Conservation (phyloP, 2,329 filamentous ascomycete genomes). For the Zopfia rhizophila region DNA sequence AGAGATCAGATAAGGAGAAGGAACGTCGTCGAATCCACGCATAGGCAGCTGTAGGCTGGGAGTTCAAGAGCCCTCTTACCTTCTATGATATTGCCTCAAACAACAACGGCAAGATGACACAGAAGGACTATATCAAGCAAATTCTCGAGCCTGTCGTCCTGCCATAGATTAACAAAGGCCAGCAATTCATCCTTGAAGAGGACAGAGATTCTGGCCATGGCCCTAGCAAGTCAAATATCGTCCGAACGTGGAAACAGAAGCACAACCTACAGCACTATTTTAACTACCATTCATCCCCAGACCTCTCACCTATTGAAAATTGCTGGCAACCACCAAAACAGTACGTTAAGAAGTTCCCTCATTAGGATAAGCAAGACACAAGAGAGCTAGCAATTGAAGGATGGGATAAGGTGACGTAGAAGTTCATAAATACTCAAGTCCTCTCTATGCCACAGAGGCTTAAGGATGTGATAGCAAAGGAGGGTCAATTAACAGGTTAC, state of each 20-base stretch:
- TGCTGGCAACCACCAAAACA: constrained; percentile 18
- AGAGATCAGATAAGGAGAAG: neutral
- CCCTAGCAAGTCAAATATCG: constrained; percentile 14
- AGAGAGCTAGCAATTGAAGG: constrained; percentile 11
- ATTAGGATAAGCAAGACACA: constrained; percentile 16
- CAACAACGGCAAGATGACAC: no score
- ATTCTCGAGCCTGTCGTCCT: no score
- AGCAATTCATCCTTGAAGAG: constrained; percentile 18
- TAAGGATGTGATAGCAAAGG: constrained; percentile 7
- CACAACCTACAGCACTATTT: constrained; percentile 19
- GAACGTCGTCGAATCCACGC: constrained; percentile 6
- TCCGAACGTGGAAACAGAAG: constrained; percentile 14
- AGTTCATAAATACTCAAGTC: constrained; percentile 15
- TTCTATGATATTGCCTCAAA: no score
- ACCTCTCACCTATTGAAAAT: constrained; percentile 24
- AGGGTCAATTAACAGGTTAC: constrained; percentile 13
- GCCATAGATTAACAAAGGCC: neutral
- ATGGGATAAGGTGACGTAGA: constrained; percentile 7
- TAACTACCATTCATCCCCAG: constrained; percentile 15
- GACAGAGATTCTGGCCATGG: constrained; percentile 19
- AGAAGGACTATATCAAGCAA: no score
- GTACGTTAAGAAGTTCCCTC: constrained; percentile 18
- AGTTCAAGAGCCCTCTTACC: constrained; percentile 16
- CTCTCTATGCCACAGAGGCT: constrained; percentile 11
- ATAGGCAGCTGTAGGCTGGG: constrained; percentile 14